Percentiles rank a stretch among this genome's conserved stretches.
These are phyloP conservation scores for Puccinellia tenuiflora DNA, from an alignment of 176 grass and related monocot genomes.

Conservation along the genomic window DNA sequence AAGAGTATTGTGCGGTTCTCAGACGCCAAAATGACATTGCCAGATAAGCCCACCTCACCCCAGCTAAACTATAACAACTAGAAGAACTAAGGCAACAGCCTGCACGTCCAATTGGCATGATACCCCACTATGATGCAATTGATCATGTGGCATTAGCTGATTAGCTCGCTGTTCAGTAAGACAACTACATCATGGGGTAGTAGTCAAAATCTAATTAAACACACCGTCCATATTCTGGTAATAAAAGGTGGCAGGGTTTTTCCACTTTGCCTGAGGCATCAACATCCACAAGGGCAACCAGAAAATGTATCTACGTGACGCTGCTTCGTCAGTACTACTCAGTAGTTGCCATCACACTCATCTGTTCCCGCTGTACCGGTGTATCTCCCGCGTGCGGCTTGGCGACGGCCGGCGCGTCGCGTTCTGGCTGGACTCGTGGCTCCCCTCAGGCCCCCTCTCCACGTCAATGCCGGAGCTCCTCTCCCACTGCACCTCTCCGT, in stretches of 20 bases:
- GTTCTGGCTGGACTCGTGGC: too few species aligned
- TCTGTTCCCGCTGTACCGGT: too few species aligned
- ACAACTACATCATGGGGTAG: neutral
- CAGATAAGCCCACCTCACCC: neutral
- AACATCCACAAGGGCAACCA: neutral
- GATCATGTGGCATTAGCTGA: neutral
- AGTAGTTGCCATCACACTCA: neutral
- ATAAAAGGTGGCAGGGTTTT: neutral
- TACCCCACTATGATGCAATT: neutral
- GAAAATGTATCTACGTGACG: neutral
- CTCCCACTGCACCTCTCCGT: too few species aligned
- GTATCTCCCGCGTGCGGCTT: too few species aligned
- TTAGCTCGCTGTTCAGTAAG: neutral
- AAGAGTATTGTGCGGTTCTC: neutral
- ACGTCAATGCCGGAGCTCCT: too few species aligned
- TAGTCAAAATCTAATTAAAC: neutral
- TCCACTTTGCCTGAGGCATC: neutral
- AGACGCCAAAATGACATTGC: neutral
- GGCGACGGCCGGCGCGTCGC: too few species aligned
- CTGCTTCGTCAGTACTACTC: neutral
- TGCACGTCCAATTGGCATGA: neutral
- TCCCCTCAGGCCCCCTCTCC: too few species aligned
- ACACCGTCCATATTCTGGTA: neutral
- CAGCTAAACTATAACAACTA: neutral
- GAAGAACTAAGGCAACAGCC: neutral